Evolutionary conservation across 495 filamentous ascomycete genomes (phyloP).

Genomic region (Hypoxylon subgilvum): DNA sequence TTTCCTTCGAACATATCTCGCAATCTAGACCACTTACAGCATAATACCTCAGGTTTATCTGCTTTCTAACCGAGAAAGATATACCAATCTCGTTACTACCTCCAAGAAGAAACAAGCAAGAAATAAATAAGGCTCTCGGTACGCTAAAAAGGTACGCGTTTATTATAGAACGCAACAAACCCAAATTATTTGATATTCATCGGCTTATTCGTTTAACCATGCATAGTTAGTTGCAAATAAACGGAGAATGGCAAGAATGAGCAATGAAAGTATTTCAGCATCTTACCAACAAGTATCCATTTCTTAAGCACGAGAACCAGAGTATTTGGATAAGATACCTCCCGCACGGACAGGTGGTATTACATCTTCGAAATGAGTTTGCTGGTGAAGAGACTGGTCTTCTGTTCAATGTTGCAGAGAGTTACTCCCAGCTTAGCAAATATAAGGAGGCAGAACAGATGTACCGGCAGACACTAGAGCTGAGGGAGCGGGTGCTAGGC

Average conservation of each 20-base stretch:
- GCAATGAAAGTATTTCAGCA: constrained; percentile 37
- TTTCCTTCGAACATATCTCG: constrained; percentile 49
- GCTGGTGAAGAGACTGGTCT: constrained; percentile 3
- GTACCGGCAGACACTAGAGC: constrained; percentile 11
- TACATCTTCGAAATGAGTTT: constrained; percentile 16
- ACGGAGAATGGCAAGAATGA: constrained; percentile 37
- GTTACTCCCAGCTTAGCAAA: no score
- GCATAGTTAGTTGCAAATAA: constrained; percentile 51
- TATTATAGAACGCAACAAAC: constrained; percentile 38
- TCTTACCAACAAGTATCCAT: constrained; percentile 43
- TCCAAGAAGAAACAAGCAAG: not conserved
- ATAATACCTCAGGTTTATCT: constrained; percentile 49
- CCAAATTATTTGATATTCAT: constrained; percentile 47
- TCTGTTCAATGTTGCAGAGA: no score
- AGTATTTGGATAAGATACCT: constrained; percentile 43
- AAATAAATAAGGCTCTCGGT: constrained; percentile 43
- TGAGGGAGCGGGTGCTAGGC: constrained; percentile 11
- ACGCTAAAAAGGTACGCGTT: constrained; percentile 53
- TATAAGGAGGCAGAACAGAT: constrained; percentile 27
- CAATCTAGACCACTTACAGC: constrained; percentile 44
- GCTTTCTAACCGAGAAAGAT: constrained; percentile 48
- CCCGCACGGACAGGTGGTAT: constrained; percentile 45
- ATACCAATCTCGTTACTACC: constrained; percentile 46
- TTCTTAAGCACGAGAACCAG: constrained; percentile 42
- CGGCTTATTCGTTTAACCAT: constrained; percentile 52